Conservation (phyloP, 2,329 filamentous ascomycete species). For the Ophiostoma ips region DNA sequence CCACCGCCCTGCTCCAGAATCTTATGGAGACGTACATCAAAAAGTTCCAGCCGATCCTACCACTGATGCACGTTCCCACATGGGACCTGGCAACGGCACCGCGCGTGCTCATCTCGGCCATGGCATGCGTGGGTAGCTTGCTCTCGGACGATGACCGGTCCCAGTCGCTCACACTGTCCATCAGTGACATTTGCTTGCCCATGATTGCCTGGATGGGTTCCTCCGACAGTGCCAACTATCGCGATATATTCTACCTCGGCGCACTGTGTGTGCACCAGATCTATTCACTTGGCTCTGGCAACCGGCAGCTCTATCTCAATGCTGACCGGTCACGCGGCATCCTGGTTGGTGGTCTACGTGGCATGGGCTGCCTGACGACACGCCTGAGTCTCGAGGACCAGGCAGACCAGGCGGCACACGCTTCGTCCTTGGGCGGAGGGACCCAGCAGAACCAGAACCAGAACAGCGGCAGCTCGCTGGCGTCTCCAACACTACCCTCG, state of each 20-base stretch:
- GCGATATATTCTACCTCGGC: conserved; percentile 17
- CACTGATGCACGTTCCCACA: conserved; percentile 19
- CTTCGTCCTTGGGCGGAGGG: neutral
- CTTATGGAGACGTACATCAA: conserved; percentile 17
- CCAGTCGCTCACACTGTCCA: conserved; percentile 12
- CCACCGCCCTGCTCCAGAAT: conserved; percentile 14
- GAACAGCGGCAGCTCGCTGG: neutral
- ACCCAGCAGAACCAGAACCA: neutral
- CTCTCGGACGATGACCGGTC: conserved; percentile 10
- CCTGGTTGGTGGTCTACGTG: conserved; percentile 18
- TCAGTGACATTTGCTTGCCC: conserved; percentile 17
- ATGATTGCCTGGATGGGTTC: conserved; percentile 20
- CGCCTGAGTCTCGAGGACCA: conserved; percentile 7
- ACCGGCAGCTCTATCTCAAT: conserved; percentile 19
- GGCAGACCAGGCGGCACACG: neutral
- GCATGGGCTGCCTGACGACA: conserved; percentile 17
- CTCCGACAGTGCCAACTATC: conserved; percentile 16
- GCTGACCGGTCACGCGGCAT: conserved; percentile 18
- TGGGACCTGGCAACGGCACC: conserved; percentile 16
- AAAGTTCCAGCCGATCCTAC: conserved; percentile 18
- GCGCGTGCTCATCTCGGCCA: conserved; percentile 17
- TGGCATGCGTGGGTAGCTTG: conserved; percentile 20
- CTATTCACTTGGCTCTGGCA: conserved; percentile 21
- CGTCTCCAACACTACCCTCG: conserved; percentile 1
- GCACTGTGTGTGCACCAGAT: conserved; percentile 21